phyloP scores from a whole-genome alignment of 2,329 filamentous ascomycete species.

The Curvularia eragrostidis region DNA sequence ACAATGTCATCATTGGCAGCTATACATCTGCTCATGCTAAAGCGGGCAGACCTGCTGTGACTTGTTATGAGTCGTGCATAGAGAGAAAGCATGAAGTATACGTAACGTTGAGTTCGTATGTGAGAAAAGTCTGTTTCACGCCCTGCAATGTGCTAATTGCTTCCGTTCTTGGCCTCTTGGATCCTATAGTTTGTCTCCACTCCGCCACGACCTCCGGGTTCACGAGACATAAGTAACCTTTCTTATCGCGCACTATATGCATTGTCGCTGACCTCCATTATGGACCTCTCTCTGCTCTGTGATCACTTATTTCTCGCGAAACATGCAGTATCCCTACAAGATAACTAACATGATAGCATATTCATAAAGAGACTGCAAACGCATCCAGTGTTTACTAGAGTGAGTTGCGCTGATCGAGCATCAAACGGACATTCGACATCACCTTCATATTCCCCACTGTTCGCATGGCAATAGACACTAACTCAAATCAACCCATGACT shows the following conservation, averaged over 20 bases:
- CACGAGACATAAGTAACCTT: not conserved
- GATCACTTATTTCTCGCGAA: not conserved
- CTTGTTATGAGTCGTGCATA: not conserved
- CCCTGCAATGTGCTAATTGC: not conserved
- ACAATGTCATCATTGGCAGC: not conserved
- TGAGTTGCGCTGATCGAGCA: not conserved
- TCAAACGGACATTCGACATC: not conserved
- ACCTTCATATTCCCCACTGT: slow-evolving; percentile 4
- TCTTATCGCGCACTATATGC: not conserved
- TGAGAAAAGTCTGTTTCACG: not conserved
- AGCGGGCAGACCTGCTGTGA: no score
- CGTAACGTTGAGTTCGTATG: not conserved
- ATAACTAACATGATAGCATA: not conserved
- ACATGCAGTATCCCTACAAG: not conserved
- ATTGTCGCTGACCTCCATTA: not conserved
- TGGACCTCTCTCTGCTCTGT: not conserved
- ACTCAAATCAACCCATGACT: not conserved
- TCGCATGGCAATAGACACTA: slow-evolving; percentile 2
- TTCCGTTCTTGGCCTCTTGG: not conserved
- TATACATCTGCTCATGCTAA: not conserved
- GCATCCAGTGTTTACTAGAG: not conserved
- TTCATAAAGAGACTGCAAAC: not conserved
- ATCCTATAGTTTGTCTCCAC: not conserved
- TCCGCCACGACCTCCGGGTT: not conserved
- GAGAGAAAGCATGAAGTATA: not conserved